Evolutionary conservation across 1,284 basidiomycete genomes (phyloP).

Genomic region (Leccinum insigne): DNA sequence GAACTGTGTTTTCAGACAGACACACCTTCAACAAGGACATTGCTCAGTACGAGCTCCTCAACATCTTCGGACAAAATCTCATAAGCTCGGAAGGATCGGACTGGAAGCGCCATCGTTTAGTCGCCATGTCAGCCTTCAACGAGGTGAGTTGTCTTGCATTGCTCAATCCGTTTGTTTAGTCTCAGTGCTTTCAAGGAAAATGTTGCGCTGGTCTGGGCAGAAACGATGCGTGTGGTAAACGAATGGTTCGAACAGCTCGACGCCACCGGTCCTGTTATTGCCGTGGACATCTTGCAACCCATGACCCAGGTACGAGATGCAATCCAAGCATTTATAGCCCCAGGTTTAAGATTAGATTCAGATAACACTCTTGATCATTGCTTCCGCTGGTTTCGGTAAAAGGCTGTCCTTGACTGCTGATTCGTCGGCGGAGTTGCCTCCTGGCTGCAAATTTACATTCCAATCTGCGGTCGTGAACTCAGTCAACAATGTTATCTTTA

Average conservation of each 20-base stretch:
- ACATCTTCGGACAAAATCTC: conserved; percentile 24
- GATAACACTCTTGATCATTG: too few species aligned
- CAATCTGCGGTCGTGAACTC: too few species aligned
- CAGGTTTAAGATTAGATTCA: conserved; percentile 32
- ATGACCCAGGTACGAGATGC: conserved; percentile 28
- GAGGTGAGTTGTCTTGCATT: conserved; percentile 16
- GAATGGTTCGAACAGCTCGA: conserved; percentile 47
- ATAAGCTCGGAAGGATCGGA: conserved; percentile 19
- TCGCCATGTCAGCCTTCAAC: conserved; percentile 28
- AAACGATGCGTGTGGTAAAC: conserved; percentile 40
- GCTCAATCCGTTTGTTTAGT: neutral
- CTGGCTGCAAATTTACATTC: too few species aligned
- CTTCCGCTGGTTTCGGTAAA: too few species aligned
- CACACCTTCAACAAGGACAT: conserved; percentile 39
- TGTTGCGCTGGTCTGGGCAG: conserved; percentile 45
- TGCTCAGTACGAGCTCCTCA: conserved; percentile 20
- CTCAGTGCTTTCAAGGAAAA: conserved; percentile 35
- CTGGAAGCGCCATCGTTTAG: conserved; percentile 30
- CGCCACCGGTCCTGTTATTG: conserved; percentile 10
- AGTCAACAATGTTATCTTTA: too few species aligned
- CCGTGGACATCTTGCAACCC: conserved; percentile 33
- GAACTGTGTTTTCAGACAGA: conserved; percentile 33
- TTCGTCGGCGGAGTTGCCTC: too few species aligned
- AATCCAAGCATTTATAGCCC: neutral
- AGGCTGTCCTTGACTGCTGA: too few species aligned